These are phyloP conservation scores for Dioszegia aurantiaca DNA, from an alignment of 768 basidiomycete species.

Conservation along the genomic window DNA sequence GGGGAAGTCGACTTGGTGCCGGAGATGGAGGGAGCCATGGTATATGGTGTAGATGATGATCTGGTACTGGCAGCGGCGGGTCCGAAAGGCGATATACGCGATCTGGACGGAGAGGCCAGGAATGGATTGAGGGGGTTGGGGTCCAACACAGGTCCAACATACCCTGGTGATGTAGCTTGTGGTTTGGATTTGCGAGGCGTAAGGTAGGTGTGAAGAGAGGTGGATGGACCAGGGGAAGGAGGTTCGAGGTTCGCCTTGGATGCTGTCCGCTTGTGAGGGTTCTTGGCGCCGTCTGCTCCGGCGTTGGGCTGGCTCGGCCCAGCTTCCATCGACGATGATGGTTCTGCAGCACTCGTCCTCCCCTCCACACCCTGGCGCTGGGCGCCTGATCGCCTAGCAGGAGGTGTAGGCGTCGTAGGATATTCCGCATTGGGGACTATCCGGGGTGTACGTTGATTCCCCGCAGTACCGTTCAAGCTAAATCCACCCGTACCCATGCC, in stretches of 20 bases:
- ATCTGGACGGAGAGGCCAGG: constrained; percentile 21
- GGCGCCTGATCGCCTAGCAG: constrained; percentile 21
- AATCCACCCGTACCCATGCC: too few relatives aligned
- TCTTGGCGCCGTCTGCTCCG: too few relatives aligned
- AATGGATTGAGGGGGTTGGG: constrained; percentile 44
- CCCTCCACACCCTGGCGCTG: not conserved
- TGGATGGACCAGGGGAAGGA: constrained; percentile 13
- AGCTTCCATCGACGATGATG: not conserved
- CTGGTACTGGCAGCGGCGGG: not conserved
- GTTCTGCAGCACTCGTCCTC: not conserved
- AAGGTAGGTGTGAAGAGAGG: constrained; percentile 15
- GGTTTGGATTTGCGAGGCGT: constrained; percentile 34
- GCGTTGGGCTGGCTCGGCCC: not conserved
- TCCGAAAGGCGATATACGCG: constrained; percentile 8
- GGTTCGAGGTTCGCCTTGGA: constrained; percentile 21
- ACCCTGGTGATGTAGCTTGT: not conserved
- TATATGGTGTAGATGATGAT: too few relatives aligned
- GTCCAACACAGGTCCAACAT: constrained; percentile 39
- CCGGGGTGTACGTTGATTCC: constrained; percentile 22
- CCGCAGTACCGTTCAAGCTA: too few relatives aligned
- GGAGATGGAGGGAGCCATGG: too few relatives aligned
- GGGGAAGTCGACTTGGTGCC: constrained; percentile 20
- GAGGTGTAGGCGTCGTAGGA: constrained; percentile 42
- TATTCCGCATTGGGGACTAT: constrained; percentile 24
- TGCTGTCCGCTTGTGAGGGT: constrained; percentile 35